Percentiles rank a stretch among this genome's conserved stretches.
These are phyloP conservation scores for Trichoderma sp. DNA, from an alignment of 2,329 filamentous ascomycete genomes.

Conservation along the genomic window DNA sequence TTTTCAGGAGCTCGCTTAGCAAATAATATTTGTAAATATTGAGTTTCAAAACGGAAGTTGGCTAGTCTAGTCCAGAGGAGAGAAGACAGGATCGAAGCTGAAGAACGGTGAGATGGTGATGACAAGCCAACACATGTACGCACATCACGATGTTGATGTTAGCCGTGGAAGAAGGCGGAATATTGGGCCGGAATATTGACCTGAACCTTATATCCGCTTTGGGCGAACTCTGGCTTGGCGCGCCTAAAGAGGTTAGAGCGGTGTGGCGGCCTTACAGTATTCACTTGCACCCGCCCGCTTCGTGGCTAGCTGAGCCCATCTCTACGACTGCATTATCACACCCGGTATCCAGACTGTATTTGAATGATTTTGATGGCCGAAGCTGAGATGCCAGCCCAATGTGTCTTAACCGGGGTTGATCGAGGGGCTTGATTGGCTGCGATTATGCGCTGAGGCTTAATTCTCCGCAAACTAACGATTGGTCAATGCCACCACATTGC, in stretches of 20 bases:
- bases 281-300: background rate
- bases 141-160: background rate
- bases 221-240: background rate
- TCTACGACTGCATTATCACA: background rate
- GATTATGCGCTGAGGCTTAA: background rate
- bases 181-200: too few species aligned
- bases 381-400: background rate
- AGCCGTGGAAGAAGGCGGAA: background rate
- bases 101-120: background rate
- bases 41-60: background rate
- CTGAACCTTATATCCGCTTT: background rate
- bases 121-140: background rate
- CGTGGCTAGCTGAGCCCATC: background rate
- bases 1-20: too few species aligned
- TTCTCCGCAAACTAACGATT: background rate
- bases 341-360: too few species aligned
- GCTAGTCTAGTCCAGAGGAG: background rate
- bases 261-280: too few species aligned
- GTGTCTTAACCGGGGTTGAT: background rate
- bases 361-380: background rate
- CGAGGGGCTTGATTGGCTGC: background rate
- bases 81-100: background rate
- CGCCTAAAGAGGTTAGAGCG: background rate
- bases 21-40: background rate
- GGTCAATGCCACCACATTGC: background rate